Conservation (phyloP, 192 early-diverging fungal genomes). For the Cladochytrium replicatum region DNA sequence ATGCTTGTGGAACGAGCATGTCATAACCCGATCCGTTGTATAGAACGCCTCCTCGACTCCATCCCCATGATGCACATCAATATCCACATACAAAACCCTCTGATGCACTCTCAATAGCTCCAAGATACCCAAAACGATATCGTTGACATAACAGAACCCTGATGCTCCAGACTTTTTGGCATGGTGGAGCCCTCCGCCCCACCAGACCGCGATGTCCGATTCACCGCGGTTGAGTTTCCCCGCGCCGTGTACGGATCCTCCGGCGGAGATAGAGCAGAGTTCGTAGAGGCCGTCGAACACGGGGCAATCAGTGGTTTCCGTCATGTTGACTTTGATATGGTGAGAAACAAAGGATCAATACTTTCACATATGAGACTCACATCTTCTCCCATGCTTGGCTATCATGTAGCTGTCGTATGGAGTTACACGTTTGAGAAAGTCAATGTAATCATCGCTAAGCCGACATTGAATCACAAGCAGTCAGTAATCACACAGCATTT, state of each 20-base stretch:
- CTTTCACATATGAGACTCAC: slow-evolving; percentile 17
- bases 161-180: slow-evolving; percentile 76
- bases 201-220: slow-evolving; percentile 91
- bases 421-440: slow-evolving; percentile 72
- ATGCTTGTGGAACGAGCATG: slow-evolving; percentile 92
- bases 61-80: slow-evolving; percentile 97
- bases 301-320: slow-evolving; percentile 80
- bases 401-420: slow-evolving; percentile 41
- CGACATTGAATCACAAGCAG: too few species aligned
- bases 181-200: slow-evolving; percentile 97
- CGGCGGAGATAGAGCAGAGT: slow-evolving; percentile 86
- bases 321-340: too few species aligned
- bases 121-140: slow-evolving; percentile 89
- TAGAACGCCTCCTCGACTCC: slow-evolving; percentile 97
- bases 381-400: slow-evolving; percentile 31
- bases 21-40: slow-evolving; percentile 88
- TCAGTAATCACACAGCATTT: too few species aligned
- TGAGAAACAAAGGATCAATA: too few species aligned
- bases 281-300: slow-evolving; percentile 97
- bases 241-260: slow-evolving; percentile 51
- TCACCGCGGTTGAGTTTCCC: slow-evolving; percentile 71
- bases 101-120: slow-evolving; percentile 68
- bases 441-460: slow-evolving; percentile 91
- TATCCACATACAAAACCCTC: slow-evolving; percentile 90
- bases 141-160: slow-evolving; percentile 98